Percentiles rank a stretch among this genome's conserved stretches.
These are phyloP conservation scores for Cladorrhinum sp. DNA, from an alignment of 2,329 filamentous ascomycete genomes.

Conservation along the genomic window DNA sequence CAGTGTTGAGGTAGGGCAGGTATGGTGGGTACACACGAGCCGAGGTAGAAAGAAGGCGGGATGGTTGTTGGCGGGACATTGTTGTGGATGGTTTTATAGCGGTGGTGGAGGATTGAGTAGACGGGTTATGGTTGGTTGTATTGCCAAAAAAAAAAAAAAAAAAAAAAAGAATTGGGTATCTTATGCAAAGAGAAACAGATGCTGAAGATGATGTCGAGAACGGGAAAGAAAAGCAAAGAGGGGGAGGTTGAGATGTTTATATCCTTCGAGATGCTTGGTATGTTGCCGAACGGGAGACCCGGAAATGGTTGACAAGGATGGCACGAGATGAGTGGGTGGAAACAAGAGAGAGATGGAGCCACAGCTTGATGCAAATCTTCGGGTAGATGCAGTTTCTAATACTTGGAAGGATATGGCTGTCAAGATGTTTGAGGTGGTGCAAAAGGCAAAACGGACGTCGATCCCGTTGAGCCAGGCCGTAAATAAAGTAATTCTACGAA, in stretches of 20 bases:
- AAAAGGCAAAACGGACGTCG: neutral
- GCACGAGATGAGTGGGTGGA: neutral
- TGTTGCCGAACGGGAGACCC: neutral
- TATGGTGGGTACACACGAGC: conserved; percentile 34
- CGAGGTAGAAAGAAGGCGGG: conserved; percentile 25
- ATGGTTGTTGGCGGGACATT: conserved; percentile 5
- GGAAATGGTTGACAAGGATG: conserved; percentile 7
- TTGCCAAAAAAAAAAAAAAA: neutral
- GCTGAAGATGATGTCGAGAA: neutral
- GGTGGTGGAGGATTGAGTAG: neutral
- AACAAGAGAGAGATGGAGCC: neutral
- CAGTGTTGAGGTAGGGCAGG: conserved; percentile 31
- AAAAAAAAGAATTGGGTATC: neutral
- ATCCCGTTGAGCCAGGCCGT: neutral
- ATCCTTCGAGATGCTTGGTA: neutral
- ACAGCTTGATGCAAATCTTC: neutral
- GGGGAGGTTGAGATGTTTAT: conserved; percentile 1
- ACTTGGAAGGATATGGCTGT: neutral
- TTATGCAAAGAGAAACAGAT: neutral
- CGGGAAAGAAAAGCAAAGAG: neutral
- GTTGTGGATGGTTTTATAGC: neutral
- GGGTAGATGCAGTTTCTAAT: neutral
- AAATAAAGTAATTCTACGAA: neutral
- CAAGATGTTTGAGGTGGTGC: neutral
- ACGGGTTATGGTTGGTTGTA: neutral